phyloP scores from a whole-genome alignment of 1,284 basidiomycete genomes.

The Vanrija sp. region DNA sequence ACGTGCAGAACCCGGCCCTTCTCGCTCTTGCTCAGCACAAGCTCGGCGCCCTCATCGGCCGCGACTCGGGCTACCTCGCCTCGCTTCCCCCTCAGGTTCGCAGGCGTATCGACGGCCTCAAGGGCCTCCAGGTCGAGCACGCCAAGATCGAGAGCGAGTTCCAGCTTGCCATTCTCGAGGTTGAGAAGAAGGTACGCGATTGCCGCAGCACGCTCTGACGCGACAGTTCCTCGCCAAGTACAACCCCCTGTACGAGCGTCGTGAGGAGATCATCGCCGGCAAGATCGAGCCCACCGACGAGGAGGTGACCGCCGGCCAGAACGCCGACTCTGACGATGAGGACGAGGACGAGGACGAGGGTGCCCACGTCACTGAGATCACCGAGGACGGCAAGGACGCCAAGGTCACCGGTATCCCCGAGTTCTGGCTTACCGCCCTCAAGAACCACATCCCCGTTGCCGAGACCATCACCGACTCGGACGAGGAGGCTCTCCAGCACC shows the following conservation, averaged over 20 bases:
- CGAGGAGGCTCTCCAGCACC: conserved; percentile 63
- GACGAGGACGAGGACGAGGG: conserved; percentile 51
- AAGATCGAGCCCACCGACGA: conserved; percentile 68
- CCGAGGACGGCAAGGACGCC: conserved; percentile 41
- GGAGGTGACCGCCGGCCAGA: conserved; percentile 78
- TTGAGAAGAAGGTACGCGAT: conserved; percentile 83
- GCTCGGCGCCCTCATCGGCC: conserved; percentile 66
- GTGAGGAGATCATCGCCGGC: conserved; percentile 78
- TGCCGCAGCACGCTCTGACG: background rate
- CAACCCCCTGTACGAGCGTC: conserved; percentile 82
- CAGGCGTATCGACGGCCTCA: conserved; percentile 83
- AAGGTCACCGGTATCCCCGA: conserved; percentile 71
- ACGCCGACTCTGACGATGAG: conserved; percentile 56
- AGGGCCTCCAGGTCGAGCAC: conserved; percentile 91
- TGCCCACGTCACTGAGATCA: conserved; percentile 46
- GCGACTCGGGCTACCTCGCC: conserved; percentile 82
- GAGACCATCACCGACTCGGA: conserved; percentile 93
- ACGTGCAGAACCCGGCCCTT: conserved; percentile 58
- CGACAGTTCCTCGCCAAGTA: conserved; percentile 75
- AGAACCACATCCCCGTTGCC: conserved; percentile 80
- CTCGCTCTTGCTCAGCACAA: conserved; percentile 59
- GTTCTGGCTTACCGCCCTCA: conserved; percentile 96
- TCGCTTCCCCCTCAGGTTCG: conserved; percentile 76
- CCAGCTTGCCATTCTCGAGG: conserved; percentile 91
- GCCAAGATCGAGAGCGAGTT: conserved; percentile 90